Base-by-base conservation (phyloP, 129 eudicot genomes). In the Arctium lappa region DNA sequence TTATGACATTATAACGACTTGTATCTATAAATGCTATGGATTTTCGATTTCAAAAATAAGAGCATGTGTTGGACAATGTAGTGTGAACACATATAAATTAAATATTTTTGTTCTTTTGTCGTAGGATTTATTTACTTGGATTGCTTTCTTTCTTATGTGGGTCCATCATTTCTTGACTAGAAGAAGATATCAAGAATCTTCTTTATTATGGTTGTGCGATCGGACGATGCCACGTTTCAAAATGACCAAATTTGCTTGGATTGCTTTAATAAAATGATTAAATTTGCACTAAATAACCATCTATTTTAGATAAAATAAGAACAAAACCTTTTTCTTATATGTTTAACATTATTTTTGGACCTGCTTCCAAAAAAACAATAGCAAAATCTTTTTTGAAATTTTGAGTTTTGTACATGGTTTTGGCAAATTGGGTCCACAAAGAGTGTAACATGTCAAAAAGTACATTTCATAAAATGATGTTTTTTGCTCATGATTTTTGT, bases 61-160 rank as follows among this genome's bases (percentile, higher is more conserved):
- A 78, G 29, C 83, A 69, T n/a, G 16, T 42, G 48, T 42, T 42
- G 74, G 8, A 7, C 32, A 48, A 69, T 79, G 69, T 33, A 38
- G 84, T 80, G 62, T 80, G 78, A 80, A 73, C 79, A 81, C 32
- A 53, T 44, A 44, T 15, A 37, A 5, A 62, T 44, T 44, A 1
- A 56, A 27, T 6, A 56, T 73, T 2, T 81, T 66, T 40, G 27
- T 12, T 53, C 4, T 0, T 60, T 39, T 32, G 11, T 82, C 66
- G 27, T n/a, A n/a, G 85, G 74, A 48, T 63, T 22, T n/a, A 56
- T 56, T 56, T 15, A 56, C 65, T 56, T 60, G 9, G 56, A 60
- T 70, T 80, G 77, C 3, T 80, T 16, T 32, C 12, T 31, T 32
- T 60, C 8, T 16, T 60, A 0, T 12, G 27, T 50, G 60, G 71